Conservation (phyloP, 768 basidiomycete genomes). For the Melanogaster broomeanus region DNA sequence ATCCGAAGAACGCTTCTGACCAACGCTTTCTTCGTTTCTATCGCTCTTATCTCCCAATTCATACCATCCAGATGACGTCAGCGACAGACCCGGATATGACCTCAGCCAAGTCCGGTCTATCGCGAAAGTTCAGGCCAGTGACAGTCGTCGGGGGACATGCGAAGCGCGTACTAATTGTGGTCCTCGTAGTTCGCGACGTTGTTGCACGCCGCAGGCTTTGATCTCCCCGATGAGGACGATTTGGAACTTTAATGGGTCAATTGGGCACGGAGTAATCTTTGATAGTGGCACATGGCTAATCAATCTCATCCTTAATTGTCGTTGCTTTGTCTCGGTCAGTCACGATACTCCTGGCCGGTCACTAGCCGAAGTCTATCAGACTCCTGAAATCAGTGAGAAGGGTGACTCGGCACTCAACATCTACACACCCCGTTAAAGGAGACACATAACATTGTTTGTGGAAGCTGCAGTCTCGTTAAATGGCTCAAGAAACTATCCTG, state of each 20-base stretch:
- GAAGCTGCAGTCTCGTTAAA: too few species aligned
- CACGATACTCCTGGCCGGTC: too few species aligned
- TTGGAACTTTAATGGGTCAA: background rate
- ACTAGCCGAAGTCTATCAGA: too few species aligned
- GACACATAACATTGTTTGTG: too few species aligned
- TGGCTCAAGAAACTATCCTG: too few species aligned
- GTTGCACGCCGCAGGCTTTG: constrained; percentile 68
- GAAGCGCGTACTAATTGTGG: background rate
- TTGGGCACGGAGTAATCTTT: too few species aligned
- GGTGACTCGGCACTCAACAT: too few species aligned
- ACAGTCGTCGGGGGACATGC: background rate
- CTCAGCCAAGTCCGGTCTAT: constrained; percentile 80
- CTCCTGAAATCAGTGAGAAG: too few species aligned
- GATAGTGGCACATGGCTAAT: too few species aligned
- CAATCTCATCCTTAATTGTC: too few species aligned
- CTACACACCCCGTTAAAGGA: too few species aligned
- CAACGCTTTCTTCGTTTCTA: background rate
- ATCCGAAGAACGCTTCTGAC: background rate
- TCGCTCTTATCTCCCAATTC: background rate
- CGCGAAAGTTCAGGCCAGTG: constrained; percentile 80
- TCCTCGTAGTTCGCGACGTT: constrained; percentile 61
- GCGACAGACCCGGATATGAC: constrained; percentile 79
- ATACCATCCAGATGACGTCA: constrained; percentile 62
- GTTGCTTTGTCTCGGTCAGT: too few species aligned
- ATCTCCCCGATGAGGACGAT: constrained; percentile 26